Evolutionary conservation across 1,284 basidiomycete genomes (phyloP).

Genomic region (Singerocomus inundabilis): DNA sequence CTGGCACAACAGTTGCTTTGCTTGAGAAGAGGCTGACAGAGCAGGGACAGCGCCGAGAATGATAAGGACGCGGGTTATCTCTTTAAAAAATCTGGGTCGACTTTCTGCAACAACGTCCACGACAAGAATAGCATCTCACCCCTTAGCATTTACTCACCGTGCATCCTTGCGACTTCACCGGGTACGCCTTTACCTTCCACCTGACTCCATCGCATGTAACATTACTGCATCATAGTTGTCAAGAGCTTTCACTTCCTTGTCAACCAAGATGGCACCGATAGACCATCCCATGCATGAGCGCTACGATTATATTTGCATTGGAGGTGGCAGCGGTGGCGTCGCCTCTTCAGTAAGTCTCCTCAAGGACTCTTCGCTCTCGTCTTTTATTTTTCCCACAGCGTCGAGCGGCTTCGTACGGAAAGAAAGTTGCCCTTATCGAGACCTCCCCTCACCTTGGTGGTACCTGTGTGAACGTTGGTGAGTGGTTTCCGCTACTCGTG

Average conservation of each 20-base stretch:
- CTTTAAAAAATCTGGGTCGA: slow-evolving; percentile 10
- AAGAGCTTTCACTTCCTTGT: slow-evolving; percentile 44
- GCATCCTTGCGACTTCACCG: slow-evolving; percentile 30
- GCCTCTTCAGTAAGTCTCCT: slow-evolving; percentile 58
- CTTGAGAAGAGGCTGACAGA: slow-evolving; percentile 16
- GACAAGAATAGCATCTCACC: slow-evolving; percentile 14
- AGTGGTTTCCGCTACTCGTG: slow-evolving; percentile 30
- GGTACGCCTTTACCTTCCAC: slow-evolving; percentile 19
- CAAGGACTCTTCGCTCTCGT: background rate
- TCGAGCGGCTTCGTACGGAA: slow-evolving; percentile 90
- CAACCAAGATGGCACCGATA: slow-evolving; percentile 64
- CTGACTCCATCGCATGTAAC: slow-evolving; percentile 12
- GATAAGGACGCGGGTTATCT: slow-evolving; percentile 4
- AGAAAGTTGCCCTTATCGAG: slow-evolving; percentile 92
- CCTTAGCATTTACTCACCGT: slow-evolving; percentile 5
- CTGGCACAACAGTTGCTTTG: background rate
- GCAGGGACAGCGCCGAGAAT: slow-evolving; percentile 10
- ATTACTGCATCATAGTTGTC: slow-evolving; percentile 41
- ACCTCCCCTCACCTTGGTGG: slow-evolving; percentile 79
- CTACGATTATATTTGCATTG: slow-evolving; percentile 81
- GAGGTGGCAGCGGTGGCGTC: slow-evolving; percentile 82
- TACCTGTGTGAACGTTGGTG: slow-evolving; percentile 95
- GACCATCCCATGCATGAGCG: slow-evolving; percentile 53
- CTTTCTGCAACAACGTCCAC: slow-evolving; percentile 4
- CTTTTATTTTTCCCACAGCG: slow-evolving; percentile 42